Conservation (phyloP, 2,329 filamentous ascomycete species). For the Venturia oleaginea region DNA sequence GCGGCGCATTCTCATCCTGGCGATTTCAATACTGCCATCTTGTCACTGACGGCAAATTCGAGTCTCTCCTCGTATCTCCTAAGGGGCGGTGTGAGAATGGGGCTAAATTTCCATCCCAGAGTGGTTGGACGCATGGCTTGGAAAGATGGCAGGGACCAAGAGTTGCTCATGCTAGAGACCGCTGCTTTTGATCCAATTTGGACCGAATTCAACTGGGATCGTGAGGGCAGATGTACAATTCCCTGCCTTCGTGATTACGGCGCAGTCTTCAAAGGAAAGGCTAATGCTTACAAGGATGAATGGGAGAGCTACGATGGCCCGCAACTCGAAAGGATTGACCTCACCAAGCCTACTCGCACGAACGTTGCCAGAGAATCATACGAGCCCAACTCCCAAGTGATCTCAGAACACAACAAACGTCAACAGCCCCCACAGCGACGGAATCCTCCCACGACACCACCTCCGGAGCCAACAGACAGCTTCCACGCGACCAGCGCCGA, state of each 20-base stretch:
- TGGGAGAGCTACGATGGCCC: slow-evolving; percentile 45
- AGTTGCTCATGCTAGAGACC: slow-evolving; percentile 49
- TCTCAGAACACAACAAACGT: slow-evolving; percentile 6
- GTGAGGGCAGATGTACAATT: slow-evolving; percentile 43
- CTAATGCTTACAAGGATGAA: slow-evolving; percentile 38
- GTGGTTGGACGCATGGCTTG: slow-evolving; percentile 48
- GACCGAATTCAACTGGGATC: slow-evolving; percentile 48
- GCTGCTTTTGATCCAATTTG: slow-evolving; percentile 49
- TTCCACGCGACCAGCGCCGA: slow-evolving; percentile 33
- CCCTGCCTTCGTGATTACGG: slow-evolving; percentile 47
- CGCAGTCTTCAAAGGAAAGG: slow-evolving; percentile 42
- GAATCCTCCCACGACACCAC: slow-evolving; percentile 7
- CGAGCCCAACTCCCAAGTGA: slow-evolving; percentile 9
- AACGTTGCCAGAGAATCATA: slow-evolving; percentile 2
- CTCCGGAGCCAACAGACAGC: slow-evolving; percentile 22
- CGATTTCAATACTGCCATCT: slow-evolving; percentile 50
- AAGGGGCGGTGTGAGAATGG: slow-evolving; percentile 48
- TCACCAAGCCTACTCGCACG: slow-evolving; percentile 15
- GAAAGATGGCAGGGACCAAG: slow-evolving; percentile 45
- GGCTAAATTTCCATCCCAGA: slow-evolving; percentile 48
- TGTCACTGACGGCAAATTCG: slow-evolving; percentile 47
- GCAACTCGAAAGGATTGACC: slow-evolving; percentile 29
- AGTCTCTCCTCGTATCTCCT: slow-evolving; percentile 46
- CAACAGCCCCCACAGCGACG: not conserved
- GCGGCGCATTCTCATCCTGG: slow-evolving; percentile 43